Base-by-base conservation (phyloP, 2,329 filamentous ascomycete species). In the Alternaria rosae region DNA sequence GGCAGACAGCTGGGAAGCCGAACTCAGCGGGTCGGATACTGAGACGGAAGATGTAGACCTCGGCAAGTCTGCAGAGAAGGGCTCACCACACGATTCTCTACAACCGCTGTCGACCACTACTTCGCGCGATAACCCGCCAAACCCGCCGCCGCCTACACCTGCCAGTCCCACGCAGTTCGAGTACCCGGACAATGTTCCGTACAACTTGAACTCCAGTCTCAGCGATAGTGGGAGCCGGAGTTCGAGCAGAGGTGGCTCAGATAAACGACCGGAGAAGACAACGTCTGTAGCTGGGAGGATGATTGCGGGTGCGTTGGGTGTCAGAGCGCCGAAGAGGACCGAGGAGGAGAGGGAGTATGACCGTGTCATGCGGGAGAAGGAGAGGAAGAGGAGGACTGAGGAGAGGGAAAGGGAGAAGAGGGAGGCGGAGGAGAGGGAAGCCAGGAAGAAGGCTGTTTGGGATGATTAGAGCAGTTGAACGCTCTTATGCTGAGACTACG, bases 271-370 rank as follows among this genome's bases (percentile, higher is more conserved):
- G 0, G 94, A 97, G 81, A 99, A 97, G 84, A 96, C 94, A 65
- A 96, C 96, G 64, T 92, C 93, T 1, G 93, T 97, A 41, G 95
- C 95, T 6, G 88, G 91, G 64, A 85, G 95, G 61, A 86, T 99
- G 87, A 98, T 99, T 77, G 93, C 93, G 1, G 92, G 91, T 4
- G 93, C 92, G 0, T 82, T 98, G 68, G 95, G 95, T 1, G 87
- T 97, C 57, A 88, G 89, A 73, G 88, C 90, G 32, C 92, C 93
- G 30, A 91, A 88, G 82, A 87, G 90, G 78, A 97, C 93, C 2
- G 93, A 96, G 65, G 94, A 97, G 81, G 92, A 97, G 84, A 87
- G 86, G 70, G 92, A 92, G 56, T 98, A 95, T 77, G 94, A 98
- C 73, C 88, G 86, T 68, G 90, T 92, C 1, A 84, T 95, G 63